A percentile compares a stretch with the other conserved stretches of the same genome.
Evolutionary conservation across 768 basidiomycete genomes (phyloP).

Genomic region (Leucosporidium yakuticum): DNA sequence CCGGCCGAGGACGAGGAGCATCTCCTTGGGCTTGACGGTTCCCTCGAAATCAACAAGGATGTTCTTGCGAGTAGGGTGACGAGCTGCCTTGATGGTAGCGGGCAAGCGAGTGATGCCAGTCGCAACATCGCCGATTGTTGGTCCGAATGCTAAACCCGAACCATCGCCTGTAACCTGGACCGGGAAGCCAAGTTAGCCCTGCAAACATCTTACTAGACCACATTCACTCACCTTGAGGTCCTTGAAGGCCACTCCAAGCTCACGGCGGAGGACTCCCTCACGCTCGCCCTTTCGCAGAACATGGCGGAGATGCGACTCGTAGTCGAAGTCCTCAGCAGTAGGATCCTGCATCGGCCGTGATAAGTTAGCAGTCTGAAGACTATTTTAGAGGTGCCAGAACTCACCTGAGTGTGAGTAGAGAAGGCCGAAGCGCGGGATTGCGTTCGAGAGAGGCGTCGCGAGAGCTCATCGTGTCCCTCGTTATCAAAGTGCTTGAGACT

Average conservation of each 20-base stretch:
- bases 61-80: constrained; percentile 26
- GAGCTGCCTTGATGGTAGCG: constrained; percentile 10
- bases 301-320: constrained; percentile 28
- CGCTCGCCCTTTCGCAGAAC: constrained; percentile 24
- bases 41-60: constrained; percentile 61
- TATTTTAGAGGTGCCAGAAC: background rate
- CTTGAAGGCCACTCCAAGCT: constrained; percentile 25
- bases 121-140: background rate
- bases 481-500: background rate
- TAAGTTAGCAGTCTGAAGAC: background rate
- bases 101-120: constrained; percentile 22
- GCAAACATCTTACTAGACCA: constrained; percentile 4
- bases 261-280: constrained; percentile 13
- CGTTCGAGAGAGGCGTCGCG: background rate
- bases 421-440: background rate
- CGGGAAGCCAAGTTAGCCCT: constrained; percentile 4
- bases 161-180: constrained; percentile 21
- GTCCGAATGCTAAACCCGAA: constrained; percentile 20
- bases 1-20: constrained; percentile 57
- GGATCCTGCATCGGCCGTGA: constrained; percentile 9
- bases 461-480: background rate
- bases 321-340: constrained; percentile 25
- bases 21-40: constrained; percentile 62
- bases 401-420: background rate
- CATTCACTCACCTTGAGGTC: constrained; percentile 15